A percentile compares a stretch with the other conserved stretches of the same genome.
Evolutionary conservation across 176 grass and related monocot species (phyloP).

Genomic region (Tillandsia leiboldiana): DNA sequence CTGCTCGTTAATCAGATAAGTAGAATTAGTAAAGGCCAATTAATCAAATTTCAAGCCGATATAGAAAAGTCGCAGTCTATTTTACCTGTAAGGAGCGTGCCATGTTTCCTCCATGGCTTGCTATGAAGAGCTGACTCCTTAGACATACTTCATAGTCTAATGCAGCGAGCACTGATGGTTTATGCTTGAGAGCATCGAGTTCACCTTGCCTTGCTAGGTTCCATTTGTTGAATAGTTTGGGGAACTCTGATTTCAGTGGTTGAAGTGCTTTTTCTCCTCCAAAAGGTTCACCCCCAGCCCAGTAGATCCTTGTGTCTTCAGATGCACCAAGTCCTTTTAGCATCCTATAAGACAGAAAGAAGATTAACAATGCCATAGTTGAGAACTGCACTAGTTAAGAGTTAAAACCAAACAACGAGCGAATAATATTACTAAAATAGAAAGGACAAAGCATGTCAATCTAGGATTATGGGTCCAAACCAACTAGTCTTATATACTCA

Average conservation of each 20-base stretch:
- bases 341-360: conserved; percentile 18
- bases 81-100: conserved; percentile 24
- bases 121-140: conserved; percentile 30
- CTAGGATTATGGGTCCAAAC: neutral
- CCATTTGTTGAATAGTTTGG: conserved; percentile 36
- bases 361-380: neutral
- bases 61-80: neutral
- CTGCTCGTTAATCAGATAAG: conserved; percentile 7
- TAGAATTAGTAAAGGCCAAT: neutral
- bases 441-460: neutral
- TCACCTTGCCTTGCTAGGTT: conserved; percentile 6
- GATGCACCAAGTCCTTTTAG: conserved; percentile 25
- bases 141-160: conserved; percentile 34
- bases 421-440: too few relatives aligned
- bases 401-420: neutral
- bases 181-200: conserved; percentile 13
- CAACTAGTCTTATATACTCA: neutral
- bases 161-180: conserved; percentile 29
- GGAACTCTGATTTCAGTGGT: conserved; percentile 12
- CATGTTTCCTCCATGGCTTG: conserved; percentile 47
- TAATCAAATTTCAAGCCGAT: neutral
- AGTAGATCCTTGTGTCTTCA: conserved; percentile 29
- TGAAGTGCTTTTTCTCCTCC: conserved; percentile 21
- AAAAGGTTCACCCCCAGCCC: conserved; percentile 37
- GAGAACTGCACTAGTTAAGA: neutral